Evolutionary conservation across 192 early-diverging fungal genomes (phyloP).

Genomic region (Gonapodya sp.): DNA sequence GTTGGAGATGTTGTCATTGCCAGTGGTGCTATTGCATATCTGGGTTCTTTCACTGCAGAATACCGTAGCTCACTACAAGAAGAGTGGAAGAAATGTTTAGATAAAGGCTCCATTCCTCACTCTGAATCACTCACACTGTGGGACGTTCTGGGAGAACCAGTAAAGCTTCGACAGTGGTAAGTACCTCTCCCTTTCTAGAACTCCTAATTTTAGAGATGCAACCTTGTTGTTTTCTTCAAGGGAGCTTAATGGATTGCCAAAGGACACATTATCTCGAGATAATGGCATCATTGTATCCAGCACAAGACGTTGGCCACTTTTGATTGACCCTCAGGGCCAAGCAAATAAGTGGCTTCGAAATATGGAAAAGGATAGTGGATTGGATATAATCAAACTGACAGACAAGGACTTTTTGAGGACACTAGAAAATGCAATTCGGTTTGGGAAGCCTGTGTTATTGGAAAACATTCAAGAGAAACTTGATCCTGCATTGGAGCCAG

Average conservation of each 20-base stretch:
- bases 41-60: constrained; percentile 44
- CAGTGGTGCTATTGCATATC: constrained; percentile 48
- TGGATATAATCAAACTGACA: constrained; percentile 48
- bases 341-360: constrained; percentile 58
- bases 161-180: constrained; percentile 45
- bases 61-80: constrained; percentile 41
- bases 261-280: constrained; percentile 47
- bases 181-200: no score
- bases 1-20: constrained; percentile 48
- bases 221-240: no score
- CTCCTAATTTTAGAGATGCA: no score
- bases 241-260: constrained; percentile 42
- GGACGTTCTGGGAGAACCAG: constrained; percentile 46
- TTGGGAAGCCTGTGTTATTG: constrained; percentile 48
- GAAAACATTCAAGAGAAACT: constrained; percentile 55
- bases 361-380: constrained; percentile 50
- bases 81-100: constrained; percentile 29
- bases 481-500: constrained; percentile 49
- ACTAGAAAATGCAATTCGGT: constrained; percentile 49
- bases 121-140: constrained; percentile 33
- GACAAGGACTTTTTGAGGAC: constrained; percentile 48
- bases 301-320: constrained; percentile 47
- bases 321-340: constrained; percentile 54
- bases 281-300: constrained; percentile 50
- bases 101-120: constrained; percentile 34